Base-by-base conservation (phyloP, 805 yeast species). In the Yarrowia keelungensis region DNA sequence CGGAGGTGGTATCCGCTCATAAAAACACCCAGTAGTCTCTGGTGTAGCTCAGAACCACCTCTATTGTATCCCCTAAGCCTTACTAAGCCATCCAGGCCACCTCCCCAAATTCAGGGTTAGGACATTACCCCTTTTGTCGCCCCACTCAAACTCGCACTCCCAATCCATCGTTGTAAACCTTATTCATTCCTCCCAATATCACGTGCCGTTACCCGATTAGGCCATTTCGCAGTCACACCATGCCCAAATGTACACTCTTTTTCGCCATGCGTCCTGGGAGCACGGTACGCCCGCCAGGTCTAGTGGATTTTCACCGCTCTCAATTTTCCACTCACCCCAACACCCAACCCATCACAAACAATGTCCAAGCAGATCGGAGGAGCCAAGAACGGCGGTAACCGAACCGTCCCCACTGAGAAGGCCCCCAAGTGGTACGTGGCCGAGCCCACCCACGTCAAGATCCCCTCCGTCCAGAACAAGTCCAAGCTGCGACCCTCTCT, bases 391-490 rank as follows among this genome's bases (percentile, higher is more conserved):
- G 79, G 79, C 68, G 77, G 76, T 68, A 71, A 71, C 71, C 78
- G 80, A 71, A 72, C 72, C 69, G 68, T 78, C 70, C 76, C 81
- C 59, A 72, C 67, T 47, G 67, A 62, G 45, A 62, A 84, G 86
- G 94, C 95, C 70, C 78, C 78, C 72, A 79, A 79, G 76, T 91
- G 96, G 97, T 92, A 90, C 87, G 92, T 91, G 83, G 89, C 97
- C 80, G 94, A 91, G 86, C 77, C 78, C 67, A 38, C 51, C 12
- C 91, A 88, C 84, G 89, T 86, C 78, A 89, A 93, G 81, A 92
- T 87, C 79, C 87, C 94, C 78, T 91, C 90, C 87, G 87, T 86
- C 84, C 82, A 91, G 81, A 91, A 97, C 89, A 91, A 92, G 89
- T 81, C 93, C 78, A 85, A 86, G 79, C 87, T 95, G 83, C 92